Evolutionary conservation across 257 asterid genomes (phyloP).

Genomic region (Scutellaria galericulata): DNA sequence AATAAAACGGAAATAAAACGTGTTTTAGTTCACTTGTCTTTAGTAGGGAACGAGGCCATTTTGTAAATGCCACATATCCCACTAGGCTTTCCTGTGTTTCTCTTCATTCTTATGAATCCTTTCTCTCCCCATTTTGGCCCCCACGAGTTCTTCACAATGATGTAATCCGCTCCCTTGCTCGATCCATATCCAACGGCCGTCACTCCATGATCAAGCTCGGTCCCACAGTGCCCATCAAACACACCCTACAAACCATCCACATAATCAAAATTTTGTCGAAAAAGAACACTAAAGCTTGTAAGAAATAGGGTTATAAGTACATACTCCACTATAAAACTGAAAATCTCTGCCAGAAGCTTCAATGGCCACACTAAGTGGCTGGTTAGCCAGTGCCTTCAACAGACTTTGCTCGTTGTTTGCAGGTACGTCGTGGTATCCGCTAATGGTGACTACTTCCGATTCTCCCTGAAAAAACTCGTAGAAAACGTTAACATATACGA

Average conservation of each 20-base stretch:
- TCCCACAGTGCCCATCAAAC: slow-evolving; percentile 61
- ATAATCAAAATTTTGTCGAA: not conserved
- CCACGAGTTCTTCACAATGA: slow-evolving; percentile 70
- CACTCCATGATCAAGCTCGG: slow-evolving; percentile 68
- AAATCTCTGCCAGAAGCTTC: slow-evolving; percentile 78
- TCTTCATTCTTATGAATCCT: slow-evolving; percentile 64
- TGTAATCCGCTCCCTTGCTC: slow-evolving; percentile 52
- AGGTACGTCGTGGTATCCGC: slow-evolving; percentile 67
- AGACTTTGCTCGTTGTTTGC: slow-evolving; percentile 62
- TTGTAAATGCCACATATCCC: slow-evolving; percentile 71
- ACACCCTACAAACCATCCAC: slow-evolving; percentile 52
- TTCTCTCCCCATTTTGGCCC: slow-evolving; percentile 72
- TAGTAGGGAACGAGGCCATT: slow-evolving; percentile 70
- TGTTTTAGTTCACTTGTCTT: slow-evolving; percentile 36
- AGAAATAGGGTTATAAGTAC: not conserved
- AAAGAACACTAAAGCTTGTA: not conserved
- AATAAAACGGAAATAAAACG: not conserved
- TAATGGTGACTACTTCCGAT: slow-evolving; percentile 49
- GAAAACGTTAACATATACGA: not conserved
- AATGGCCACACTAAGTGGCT: slow-evolving; percentile 79
- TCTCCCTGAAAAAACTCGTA: slow-evolving; percentile 37
- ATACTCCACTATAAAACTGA: slow-evolving; percentile 77
- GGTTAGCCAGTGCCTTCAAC: slow-evolving; percentile 72
- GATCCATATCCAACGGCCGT: slow-evolving; percentile 69
- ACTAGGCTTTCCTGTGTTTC: slow-evolving; percentile 52